Evolutionary conservation across 345 rosid species (phyloP), one percentile per base, ranked within the genome.

Genomic region (Dovyalis caffra): DNA sequence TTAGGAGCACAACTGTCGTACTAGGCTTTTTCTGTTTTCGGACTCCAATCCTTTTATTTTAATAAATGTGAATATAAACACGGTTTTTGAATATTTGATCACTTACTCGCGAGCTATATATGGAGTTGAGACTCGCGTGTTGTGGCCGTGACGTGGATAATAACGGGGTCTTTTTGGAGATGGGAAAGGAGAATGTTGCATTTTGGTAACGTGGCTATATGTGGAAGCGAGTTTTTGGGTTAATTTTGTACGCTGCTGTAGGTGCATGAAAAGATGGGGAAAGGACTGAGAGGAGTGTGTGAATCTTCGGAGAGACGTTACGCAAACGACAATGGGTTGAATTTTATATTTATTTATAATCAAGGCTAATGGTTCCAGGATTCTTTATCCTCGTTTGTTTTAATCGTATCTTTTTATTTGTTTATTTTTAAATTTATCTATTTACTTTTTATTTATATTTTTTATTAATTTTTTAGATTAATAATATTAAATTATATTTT

Each of bases 231-330:
- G 82, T 80, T 5, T 31, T 5, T 1, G 78, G 80, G 47, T 38
- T 29, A 15, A 1, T 20, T 35, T 25, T 11, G 43, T 8, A 37
- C 12, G 49, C 16, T 6, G 15, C 25, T 11, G 43, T 20, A 58
- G 70, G 71, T 35, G 60, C 8, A 11, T 15, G 76, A 34, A 60
- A 49, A 28, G 11, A 47, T 37, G 1, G 56, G 57, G 16, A n/a
- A n/a, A n/a, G n/a, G n/a, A n/a, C n/a, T n/a, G n/a, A n/a, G n/a
- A n/a, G 26, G 5, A 40, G 4, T 47, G 69, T 37, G 82, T 56
- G 83, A 70, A 84, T 70, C 86, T 74, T 85, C 85, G 74, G 75
- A 83, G 86, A 82, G 87, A 83, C 94, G 92, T 88, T 84, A 87
- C 85, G 88, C 81, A 11, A 62, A 70, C 85, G 83, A 78, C 79